Base-by-base conservation (phyloP, 2,329 filamentous ascomycete species). In the Fusarium phyllophilum region DNA sequence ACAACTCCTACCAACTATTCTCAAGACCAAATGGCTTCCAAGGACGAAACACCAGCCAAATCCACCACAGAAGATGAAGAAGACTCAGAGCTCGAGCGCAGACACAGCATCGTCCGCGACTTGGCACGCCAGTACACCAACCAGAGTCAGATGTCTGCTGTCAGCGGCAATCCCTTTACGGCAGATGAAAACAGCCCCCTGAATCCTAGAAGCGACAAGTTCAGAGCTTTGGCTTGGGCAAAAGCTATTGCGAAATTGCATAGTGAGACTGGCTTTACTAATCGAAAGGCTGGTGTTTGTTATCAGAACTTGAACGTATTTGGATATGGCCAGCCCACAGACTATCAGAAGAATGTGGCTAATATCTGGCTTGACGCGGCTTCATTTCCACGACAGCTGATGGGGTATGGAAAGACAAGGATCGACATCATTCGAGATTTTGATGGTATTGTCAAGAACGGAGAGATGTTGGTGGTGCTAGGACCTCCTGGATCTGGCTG, bases 391-490 rank as follows among this genome's bases (percentile, higher is more conserved):
- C 84, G 87, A 56, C 82, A 87, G 73, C 69, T 90, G 4, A 79
- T 91, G 41, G 89, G 89, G 4, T 69, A 88, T 48, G 75, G 87
- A 72, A 85, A 86, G 56, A 84, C 86, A 67, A 87, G 88, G 63
- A 89, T 92, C 70, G 89, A 93, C 73, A 93, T 93, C 69, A 82
- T 93, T 48, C 87, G 85, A 64, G 83, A 88, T 73, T 89, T 92
- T 69, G 90, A 93, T 69, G 91, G 91, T 8, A 75, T 93, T 0
- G 89, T 93, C 1, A 84, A 88, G 74, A 88, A 87, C 61, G 92
- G 92, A 24, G 92, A 94, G 83, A 92, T 94, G 90, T 80, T 93
- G 26, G 89, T 94, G 9, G 92, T 93, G 4, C 85, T 94, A 17
- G 92, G 92, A 6, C 91, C 91, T 54, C 92, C 92, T 15, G 88